Percentiles rank a stretch among this genome's conserved stretches.
Conservation (phyloP, 306 rosid genomes). For the Rosa rugosa region DNA sequence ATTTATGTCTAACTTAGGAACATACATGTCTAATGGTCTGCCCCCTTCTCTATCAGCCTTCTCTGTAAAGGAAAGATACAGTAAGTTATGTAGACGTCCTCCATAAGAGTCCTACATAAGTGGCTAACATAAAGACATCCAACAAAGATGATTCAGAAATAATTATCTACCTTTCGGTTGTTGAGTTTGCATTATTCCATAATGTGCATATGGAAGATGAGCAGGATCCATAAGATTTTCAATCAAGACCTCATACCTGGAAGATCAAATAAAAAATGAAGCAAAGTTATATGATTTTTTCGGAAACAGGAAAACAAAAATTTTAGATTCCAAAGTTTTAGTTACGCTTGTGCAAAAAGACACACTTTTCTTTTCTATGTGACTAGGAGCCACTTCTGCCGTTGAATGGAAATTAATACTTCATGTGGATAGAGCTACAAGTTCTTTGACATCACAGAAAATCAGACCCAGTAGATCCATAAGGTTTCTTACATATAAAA, state of each 20-base stretch:
- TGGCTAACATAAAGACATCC: constrained; percentile 1
- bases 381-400: too few relatives aligned
- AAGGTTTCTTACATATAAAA: too few relatives aligned
- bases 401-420: too few relatives aligned
- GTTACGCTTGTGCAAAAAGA: too few relatives aligned
- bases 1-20: constrained; percentile 49
- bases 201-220: constrained; percentile 80
- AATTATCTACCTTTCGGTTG: constrained; percentile 46
- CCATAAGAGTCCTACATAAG: constrained; percentile 7
- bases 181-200: constrained; percentile 50
- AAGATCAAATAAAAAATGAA: constrained; percentile 22
- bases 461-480: too few relatives aligned
- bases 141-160: constrained; percentile 11
- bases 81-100: constrained; percentile 17
- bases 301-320: background rate
- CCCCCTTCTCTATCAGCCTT: constrained; percentile 97
- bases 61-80: constrained; percentile 37
- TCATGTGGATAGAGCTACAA: too few relatives aligned
- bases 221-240: constrained; percentile 95
- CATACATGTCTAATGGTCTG: constrained; percentile 59
- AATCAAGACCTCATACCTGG: constrained; percentile 81
- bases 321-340: background rate
- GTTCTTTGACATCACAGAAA: too few relatives aligned
- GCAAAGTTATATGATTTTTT: background rate
- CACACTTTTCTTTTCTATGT: too few relatives aligned